Base-by-base conservation (phyloP, 2,329 filamentous ascomycete genomes). In the Aulographum hederae region DNA sequence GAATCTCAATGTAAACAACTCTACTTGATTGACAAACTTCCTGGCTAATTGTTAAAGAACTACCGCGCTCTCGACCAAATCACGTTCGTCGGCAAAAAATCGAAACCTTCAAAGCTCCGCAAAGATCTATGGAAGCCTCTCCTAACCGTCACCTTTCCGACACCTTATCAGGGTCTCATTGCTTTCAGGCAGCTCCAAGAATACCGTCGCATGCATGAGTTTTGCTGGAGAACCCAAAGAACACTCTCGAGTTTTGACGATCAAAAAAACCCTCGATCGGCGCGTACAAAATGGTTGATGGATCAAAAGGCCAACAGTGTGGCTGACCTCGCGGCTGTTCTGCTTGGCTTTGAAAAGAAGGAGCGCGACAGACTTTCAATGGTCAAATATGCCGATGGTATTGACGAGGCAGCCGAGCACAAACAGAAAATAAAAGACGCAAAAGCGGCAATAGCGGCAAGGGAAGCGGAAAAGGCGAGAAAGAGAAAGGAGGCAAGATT, bases 81-180 rank as follows among this genome's bases (percentile, higher is more conserved):
- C 18, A 51, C 70, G 38, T 73, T 66, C 51, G 61, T 70, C 29
- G 70, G 70, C 52, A 74, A 74, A 45, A 72, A 75, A 47, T 67
- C 68, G 31, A 57, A 67, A 15, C 70, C 70, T 18, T 50, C 64
- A 26, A 49, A 47, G 5, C 51, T 75, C 31, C 69, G 71, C 37
- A 68, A 66, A 45, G 71, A 76, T 46, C 57, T 71, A 46, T 76
- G 71, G 71, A 54, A 53, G 11, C 69, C 70, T 0, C 63, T 71
- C 46, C 70, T 60, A 45, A 64, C 63, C 17, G 54, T 73, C 30
- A 60, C 63, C 38, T 69, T 75, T 40, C 60, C 65, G 18, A 51
- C 57, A 26, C 39, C 56, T 26, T 46, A 45, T 10, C 48, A 53
- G 36, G 69, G 69, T 32, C 58, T 70, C 14, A 51, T 60, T 27